Evolutionary conservation across 106 monocot species (phyloP).

Genomic region (Gastrodia elata): DNA sequence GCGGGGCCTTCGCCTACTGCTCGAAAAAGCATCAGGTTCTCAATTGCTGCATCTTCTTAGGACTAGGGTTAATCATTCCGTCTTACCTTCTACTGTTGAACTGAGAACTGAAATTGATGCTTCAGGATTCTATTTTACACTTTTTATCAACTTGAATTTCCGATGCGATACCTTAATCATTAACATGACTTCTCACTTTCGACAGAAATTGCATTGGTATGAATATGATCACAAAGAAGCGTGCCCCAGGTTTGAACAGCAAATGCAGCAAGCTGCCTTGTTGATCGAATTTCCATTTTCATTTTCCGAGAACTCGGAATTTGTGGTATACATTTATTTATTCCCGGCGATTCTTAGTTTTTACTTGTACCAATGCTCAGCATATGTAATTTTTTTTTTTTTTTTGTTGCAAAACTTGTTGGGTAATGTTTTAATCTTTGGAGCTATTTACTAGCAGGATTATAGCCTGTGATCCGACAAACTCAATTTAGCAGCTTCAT

Average conservation of each 20-base stretch:
- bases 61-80: not conserved
- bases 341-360: not conserved
- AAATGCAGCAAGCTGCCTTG: slow-evolving; percentile 40
- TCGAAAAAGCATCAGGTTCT: slow-evolving; percentile 69
- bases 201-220: slow-evolving; percentile 64
- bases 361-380: too few species aligned
- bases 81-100: not conserved
- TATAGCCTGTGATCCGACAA: too few species aligned
- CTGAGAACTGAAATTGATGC: not conserved
- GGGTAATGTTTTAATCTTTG: too few species aligned
- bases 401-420: too few species aligned
- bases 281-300: slow-evolving; percentile 71
- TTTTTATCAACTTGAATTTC: not conserved
- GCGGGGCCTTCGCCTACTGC: slow-evolving; percentile 83
- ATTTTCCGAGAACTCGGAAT: slow-evolving; percentile 17
- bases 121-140: not conserved
- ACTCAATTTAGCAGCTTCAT: too few species aligned
- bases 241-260: slow-evolving; percentile 62
- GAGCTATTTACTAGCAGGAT: too few species aligned
- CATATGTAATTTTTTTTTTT: not conserved
- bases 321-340: not conserved
- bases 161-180: not conserved
- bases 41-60: not conserved
- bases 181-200: not conserved
- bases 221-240: slow-evolving; percentile 74